Conservation (phyloP, 2,329 filamentous ascomycete genomes). For the Aspergillus pseudonomiae region DNA sequence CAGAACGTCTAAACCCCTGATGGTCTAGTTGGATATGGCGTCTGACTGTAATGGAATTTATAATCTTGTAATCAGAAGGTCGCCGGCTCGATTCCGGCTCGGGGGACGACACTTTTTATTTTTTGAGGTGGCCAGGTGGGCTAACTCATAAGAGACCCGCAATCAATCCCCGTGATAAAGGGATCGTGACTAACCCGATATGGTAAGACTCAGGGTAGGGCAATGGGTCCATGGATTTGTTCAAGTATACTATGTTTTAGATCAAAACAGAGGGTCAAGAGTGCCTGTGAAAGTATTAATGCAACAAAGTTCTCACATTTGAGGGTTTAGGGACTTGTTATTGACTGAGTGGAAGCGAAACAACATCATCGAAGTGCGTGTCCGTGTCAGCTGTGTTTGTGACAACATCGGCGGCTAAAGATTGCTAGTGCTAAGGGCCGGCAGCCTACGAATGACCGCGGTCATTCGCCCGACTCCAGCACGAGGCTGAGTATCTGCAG, state of each 20-base stretch:
- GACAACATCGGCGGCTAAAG: background rate
- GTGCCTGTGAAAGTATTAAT: background rate
- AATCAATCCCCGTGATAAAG: background rate
- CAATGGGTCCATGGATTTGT: background rate
- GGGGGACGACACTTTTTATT: too few relatives aligned
- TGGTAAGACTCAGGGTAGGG: background rate
- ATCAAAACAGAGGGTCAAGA: background rate
- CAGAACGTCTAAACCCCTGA: too few relatives aligned
- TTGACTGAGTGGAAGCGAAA: background rate
- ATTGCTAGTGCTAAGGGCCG: background rate
- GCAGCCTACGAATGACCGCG: slow-evolving; percentile 10
- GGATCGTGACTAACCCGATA: background rate
- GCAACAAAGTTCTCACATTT: background rate
- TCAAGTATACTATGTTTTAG: background rate
- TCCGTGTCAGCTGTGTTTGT: background rate
- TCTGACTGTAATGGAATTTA: too few relatives aligned
- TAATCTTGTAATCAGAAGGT: too few relatives aligned
- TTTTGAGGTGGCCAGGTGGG: too few relatives aligned
- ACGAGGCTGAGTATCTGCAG: slow-evolving; percentile 3
- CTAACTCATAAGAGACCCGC: background rate
- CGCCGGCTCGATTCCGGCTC: too few relatives aligned
- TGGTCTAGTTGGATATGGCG: too few relatives aligned
- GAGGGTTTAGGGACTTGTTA: background rate
- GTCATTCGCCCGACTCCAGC: slow-evolving; percentile 5
- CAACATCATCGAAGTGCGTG: background rate